Evolutionary conservation across 345 rosid genomes (phyloP).

Genomic region (Corchorus olitorius): DNA sequence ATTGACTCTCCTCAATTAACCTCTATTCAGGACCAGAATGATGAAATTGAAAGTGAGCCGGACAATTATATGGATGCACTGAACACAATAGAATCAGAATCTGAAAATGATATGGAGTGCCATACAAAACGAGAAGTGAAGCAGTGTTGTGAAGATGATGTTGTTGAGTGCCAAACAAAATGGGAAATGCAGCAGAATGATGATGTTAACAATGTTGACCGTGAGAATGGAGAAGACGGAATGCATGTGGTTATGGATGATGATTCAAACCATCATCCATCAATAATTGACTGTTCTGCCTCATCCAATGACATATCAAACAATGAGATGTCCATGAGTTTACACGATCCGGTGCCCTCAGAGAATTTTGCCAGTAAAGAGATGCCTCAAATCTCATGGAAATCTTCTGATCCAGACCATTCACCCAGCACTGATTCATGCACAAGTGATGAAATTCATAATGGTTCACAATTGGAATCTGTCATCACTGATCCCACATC

Average conservation of each 20-base stretch:
- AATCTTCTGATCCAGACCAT: conserved; percentile 41
- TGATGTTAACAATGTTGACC: conserved; percentile 15
- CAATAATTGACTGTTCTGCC: conserved; percentile 32
- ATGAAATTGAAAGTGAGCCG: conserved; percentile 75
- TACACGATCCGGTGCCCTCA: conserved; percentile 33
- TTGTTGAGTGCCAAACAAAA: conserved; percentile 18
- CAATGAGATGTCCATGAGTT: conserved; percentile 25
- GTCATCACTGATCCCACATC: conserved; percentile 30
- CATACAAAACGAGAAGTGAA: conserved; percentile 50
- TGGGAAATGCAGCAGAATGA: conserved; percentile 3
- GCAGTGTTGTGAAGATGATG: conserved; percentile 24
- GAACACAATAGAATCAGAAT: conserved; percentile 81
- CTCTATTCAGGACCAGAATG: conserved; percentile 31
- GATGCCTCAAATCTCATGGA: conserved; percentile 31
- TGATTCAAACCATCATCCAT: conserved; percentile 26
- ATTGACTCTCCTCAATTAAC: conserved; percentile 36
- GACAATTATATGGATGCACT: conserved; percentile 84
- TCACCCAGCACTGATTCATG: conserved; percentile 20
- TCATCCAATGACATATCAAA: conserved; percentile 26
- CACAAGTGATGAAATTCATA: conserved; percentile 26
- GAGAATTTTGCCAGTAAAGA: conserved; percentile 35
- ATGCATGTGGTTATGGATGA: conserved; percentile 12
- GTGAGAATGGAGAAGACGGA: conserved; percentile 32
- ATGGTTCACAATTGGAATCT: conserved; percentile 30
- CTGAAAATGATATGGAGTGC: conserved; percentile 54